Percentiles rank a stretch among this genome's conserved stretches.
Evolutionary conservation across 371 early-diverging fungal species (phyloP).

Genomic region (Actinomucor elegans): DNA sequence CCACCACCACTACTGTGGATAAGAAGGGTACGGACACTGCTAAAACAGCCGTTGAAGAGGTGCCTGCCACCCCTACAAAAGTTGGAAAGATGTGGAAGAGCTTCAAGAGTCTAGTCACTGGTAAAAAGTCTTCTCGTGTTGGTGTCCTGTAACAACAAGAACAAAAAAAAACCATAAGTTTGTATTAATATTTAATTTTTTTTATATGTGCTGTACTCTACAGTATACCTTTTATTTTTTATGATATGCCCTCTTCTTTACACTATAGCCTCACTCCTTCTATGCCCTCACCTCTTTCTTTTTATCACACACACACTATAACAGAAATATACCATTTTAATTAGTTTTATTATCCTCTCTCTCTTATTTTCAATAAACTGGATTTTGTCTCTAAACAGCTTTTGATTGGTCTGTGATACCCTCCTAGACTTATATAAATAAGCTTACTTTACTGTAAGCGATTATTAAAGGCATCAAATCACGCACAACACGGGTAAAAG

Average conservation of each 20-base stretch:
- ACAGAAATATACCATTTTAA: constrained; percentile 6
- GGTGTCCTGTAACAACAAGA: constrained; percentile 43
- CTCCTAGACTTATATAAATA: too few relatives aligned
- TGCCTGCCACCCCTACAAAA: constrained; percentile 1
- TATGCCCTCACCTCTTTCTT: neutral
- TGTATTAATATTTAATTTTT: too few relatives aligned
- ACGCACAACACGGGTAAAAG: neutral
- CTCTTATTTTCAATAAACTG: neutral
- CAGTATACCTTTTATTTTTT: too few relatives aligned
- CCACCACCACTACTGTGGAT: neutral
- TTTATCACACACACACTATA: neutral
- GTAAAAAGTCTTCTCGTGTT: constrained; percentile 46
- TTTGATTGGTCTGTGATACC: too few relatives aligned
- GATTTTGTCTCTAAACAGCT: neutral
- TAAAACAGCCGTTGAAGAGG: neutral
- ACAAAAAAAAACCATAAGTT: too few relatives aligned
- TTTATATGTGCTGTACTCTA: too few relatives aligned
- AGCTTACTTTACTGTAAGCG: too few relatives aligned
- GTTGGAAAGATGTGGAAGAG: constrained; percentile 47
- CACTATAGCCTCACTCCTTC: too few relatives aligned
- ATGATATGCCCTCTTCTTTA: too few relatives aligned
- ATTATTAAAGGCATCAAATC: constrained; percentile 1
- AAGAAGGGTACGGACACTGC: neutral
- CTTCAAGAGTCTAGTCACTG: constrained; percentile 40
- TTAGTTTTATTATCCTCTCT: neutral